A percentile compares a stretch with the other conserved stretches of the same genome.
Evolutionary conservation across 441 rosid species (phyloP).

Genomic region (Theobroma grandiflorum): DNA sequence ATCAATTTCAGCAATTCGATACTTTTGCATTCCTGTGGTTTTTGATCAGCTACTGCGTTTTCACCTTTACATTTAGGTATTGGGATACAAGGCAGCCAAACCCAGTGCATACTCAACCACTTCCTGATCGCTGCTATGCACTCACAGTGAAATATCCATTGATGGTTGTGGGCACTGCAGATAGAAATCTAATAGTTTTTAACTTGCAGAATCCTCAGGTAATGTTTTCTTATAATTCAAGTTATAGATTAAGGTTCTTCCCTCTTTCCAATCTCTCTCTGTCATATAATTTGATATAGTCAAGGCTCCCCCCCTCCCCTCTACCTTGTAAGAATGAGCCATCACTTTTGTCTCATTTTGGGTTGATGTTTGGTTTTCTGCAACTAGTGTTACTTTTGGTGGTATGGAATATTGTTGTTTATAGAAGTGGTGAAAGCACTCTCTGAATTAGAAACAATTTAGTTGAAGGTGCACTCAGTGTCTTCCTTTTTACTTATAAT

Average conservation of each 20-base stretch:
- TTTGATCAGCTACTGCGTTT: not conserved
- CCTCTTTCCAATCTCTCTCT: not conserved
- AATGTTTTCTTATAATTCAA: conserved; percentile 17
- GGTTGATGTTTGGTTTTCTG: not conserved
- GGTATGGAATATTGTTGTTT: not conserved
- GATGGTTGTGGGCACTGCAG: conserved; percentile 98
- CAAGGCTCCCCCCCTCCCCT: not conserved
- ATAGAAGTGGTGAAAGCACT: no score
- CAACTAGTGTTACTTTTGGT: not conserved
- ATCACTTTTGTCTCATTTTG: not conserved
- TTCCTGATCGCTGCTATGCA: conserved; percentile 92
- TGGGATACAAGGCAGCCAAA: conserved; percentile 91
- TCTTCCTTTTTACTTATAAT: not conserved
- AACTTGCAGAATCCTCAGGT: conserved; percentile 97
- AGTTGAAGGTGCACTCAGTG: not conserved
- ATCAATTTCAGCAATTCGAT: not conserved
- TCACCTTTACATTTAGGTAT: conserved; percentile 52
- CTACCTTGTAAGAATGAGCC: not conserved
- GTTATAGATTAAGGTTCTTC: conserved; percentile 1
- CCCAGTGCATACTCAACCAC: conserved; percentile 94
- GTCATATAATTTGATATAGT: not conserved
- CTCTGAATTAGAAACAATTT: not conserved
- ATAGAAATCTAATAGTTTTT: conserved; percentile 82
- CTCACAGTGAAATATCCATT: conserved; percentile 83
- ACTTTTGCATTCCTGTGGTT: not conserved